phyloP scores from a whole-genome alignment of 306 rosid genomes.

The Corylus heterophylla region DNA sequence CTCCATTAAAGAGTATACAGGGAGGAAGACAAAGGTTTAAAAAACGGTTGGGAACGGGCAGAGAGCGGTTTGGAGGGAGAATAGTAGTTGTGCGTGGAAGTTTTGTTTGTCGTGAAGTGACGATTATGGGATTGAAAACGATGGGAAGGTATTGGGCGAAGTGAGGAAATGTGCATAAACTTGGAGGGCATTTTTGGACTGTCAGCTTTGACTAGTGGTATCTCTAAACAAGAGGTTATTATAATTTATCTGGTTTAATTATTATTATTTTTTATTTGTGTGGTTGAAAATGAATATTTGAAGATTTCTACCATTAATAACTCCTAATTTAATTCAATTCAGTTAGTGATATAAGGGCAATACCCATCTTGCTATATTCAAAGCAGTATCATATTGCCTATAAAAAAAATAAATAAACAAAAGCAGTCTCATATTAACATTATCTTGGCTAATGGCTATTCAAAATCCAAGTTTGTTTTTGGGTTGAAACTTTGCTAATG shows the following conservation, averaged over 20 bases:
- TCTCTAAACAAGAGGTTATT: neutral
- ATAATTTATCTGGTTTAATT: neutral
- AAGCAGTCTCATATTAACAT: too few relatives aligned
- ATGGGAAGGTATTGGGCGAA: neutral
- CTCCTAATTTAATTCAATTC: neutral
- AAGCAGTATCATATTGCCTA: too few relatives aligned
- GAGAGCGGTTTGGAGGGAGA: neutral
- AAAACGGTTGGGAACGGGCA: conserved; percentile 23
- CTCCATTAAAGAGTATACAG: conserved; percentile 7
- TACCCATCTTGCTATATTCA: too few relatives aligned
- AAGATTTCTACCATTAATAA: neutral
- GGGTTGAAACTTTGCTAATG: too few relatives aligned
- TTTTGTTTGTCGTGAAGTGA: neutral
- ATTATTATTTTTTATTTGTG: neutral
- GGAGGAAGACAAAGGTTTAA: neutral
- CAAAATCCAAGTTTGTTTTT: too few relatives aligned
- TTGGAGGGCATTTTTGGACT: neutral
- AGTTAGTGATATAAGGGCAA: too few relatives aligned
- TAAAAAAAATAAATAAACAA: too few relatives aligned
- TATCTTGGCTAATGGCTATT: too few relatives aligned
- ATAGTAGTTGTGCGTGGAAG: neutral
- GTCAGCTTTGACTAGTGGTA: neutral
- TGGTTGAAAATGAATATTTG: neutral
- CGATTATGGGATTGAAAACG: neutral
- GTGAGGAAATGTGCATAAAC: neutral